phyloP scores from a whole-genome alignment of 305 asterid genomes.

The Fraxinus latifolia region DNA sequence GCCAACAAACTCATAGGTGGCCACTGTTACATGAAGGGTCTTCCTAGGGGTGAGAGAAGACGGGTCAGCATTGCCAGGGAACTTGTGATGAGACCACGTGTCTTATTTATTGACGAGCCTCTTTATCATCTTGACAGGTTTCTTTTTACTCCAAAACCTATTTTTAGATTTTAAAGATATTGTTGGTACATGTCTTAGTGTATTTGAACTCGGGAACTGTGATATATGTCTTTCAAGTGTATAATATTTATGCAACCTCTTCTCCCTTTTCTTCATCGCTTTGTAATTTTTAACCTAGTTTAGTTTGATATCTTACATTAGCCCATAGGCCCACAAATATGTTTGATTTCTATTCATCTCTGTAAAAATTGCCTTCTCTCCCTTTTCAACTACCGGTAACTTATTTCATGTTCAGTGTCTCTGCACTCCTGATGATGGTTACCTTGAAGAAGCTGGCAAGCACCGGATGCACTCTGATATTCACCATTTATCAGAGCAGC shows the following conservation, averaged over 20 bases:
- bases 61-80: constrained; percentile 95
- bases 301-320: constrained; percentile 6
- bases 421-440: constrained; percentile 98
- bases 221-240: neutral
- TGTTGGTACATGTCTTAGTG: neutral
- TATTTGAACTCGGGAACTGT: neutral
- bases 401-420: constrained; percentile 53
- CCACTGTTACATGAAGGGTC: constrained; percentile 91
- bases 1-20: constrained; percentile 92
- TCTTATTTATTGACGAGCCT: constrained; percentile 92
- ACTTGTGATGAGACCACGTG: constrained; percentile 89
- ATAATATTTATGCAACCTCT: neutral
- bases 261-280: neutral
- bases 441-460: constrained; percentile 96
- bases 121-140: constrained; percentile 99
- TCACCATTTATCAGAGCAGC: constrained; percentile 96
- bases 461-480: constrained; percentile 90
- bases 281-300: constrained; percentile 6
- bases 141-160: constrained; percentile 13
- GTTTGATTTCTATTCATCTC: constrained; percentile 3
- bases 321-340: neutral
- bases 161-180: neutral
- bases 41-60: constrained; percentile 88
- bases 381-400: constrained; percentile 16
- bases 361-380: neutral